Evolutionary conservation across 2,329 filamentous ascomycete species (phyloP), one percentile per base, ranked within the genome.

Genomic region (Calonectria ilicicola): DNA sequence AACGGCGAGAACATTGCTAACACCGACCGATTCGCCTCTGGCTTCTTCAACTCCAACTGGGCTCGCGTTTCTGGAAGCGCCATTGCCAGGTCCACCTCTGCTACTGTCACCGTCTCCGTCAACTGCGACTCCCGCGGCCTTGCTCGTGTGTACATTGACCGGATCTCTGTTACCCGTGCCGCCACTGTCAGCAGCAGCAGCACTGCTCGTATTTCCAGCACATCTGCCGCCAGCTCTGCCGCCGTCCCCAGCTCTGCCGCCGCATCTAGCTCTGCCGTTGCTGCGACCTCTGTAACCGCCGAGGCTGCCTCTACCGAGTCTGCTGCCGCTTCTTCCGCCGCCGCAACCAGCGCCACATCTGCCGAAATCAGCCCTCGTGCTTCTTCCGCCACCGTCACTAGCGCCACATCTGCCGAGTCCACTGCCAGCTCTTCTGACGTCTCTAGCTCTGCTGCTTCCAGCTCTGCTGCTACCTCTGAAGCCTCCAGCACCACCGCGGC

Each of bases 1-100:
- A 29, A 70, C 27, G 23, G 21, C 29, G 32, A 23, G 21, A 70
- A 60, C 67, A 38, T 70, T 44, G 67, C 47, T 49, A 70, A 65
- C 60, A 58, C 67, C 9, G 49, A 35, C 6, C 42, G 49, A 17
- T 70, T 70, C 62, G 23, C 60, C 1, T 62, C 27, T 2, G 60
- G 40, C 19, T 51, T 51, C n/a, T n/a, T 49, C n/a, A 32, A 26
- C 4, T 53, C 64, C 26, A 40, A 5, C 64, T 66, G 64, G 64
- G 27, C 35, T 23, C 15, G 15, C 17, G 47, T 53, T 10, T 27
- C 46, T 17, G 64, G 21, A 2, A 21, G 47, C 4, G 49, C n/a
- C 32, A 53, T n/a, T 1, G 29, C 64, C 26, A 29, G 2, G 14
- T 19, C 47, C 23, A 27, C 15, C 21, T 44, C 64, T 5, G 64